Evolutionary conservation across 2,329 filamentous ascomycete species (phyloP).

Genomic region (Pestalotiopsis sp.): DNA sequence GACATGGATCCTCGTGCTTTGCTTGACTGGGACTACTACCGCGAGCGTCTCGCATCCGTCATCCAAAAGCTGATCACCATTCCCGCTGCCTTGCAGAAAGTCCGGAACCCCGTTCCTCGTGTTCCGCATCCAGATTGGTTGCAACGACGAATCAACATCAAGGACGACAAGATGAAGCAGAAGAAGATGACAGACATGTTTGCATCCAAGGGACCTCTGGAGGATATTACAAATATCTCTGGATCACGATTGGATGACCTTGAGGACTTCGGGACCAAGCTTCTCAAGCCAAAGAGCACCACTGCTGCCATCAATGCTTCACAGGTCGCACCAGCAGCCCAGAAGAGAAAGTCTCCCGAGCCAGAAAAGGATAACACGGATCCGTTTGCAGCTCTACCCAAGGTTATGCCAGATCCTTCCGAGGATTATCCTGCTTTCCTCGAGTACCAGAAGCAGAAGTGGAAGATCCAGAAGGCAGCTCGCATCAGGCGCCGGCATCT

Average conservation of each 20-base stretch:
- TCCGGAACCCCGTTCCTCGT: conserved; percentile 90
- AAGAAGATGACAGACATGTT: conserved; percentile 98
- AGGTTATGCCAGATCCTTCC: conserved; percentile 80
- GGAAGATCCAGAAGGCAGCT: conserved; percentile 95
- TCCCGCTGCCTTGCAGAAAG: conserved; percentile 91
- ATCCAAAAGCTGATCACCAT: conserved; percentile 99
- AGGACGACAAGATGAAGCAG: conserved; percentile 97
- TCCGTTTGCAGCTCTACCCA: conserved; percentile 80
- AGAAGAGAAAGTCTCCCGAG: conserved; percentile 77
- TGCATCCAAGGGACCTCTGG: conserved; percentile 65
- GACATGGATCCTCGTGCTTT: conserved; percentile 89
- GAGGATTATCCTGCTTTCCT: conserved; percentile 89
- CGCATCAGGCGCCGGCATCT: conserved; percentile 83
- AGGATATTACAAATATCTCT: conserved; percentile 71
- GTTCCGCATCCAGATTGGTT: conserved; percentile 97
- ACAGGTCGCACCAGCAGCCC: conserved; percentile 54
- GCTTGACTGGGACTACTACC: conserved; percentile 97
- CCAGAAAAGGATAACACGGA: conserved; percentile 66
- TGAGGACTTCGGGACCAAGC: conserved; percentile 77
- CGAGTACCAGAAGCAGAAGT: conserved; percentile 96
- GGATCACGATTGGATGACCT: conserved; percentile 65
- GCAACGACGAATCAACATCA: conserved; percentile 87
- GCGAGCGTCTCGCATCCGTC: conserved; percentile 92
- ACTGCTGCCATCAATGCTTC: conserved; percentile 56
- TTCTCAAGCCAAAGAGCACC: conserved; percentile 67